These are phyloP conservation scores for Fusarium sulawesiense DNA, from an alignment of 2,329 filamentous ascomycete species.

Conservation along the genomic window DNA sequence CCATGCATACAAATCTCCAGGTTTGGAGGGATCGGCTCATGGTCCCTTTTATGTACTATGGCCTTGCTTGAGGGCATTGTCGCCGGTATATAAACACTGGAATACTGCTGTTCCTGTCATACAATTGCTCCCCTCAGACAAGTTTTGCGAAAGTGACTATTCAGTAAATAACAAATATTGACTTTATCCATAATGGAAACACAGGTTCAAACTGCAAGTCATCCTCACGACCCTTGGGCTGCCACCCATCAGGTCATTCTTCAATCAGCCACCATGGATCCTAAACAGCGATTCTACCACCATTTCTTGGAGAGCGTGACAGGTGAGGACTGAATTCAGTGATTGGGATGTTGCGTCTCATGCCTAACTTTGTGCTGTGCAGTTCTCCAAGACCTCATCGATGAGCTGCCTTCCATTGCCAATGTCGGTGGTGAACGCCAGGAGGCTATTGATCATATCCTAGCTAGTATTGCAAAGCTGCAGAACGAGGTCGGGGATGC, in stretches of 20 bases:
- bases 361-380: conserved; percentile 20
- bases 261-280: conserved; percentile 49
- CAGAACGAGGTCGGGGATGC: conserved; percentile 89
- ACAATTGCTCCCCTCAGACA: not conserved
- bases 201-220: conserved; percentile 35
- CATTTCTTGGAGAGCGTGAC: conserved; percentile 83
- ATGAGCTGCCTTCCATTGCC: conserved; percentile 71
- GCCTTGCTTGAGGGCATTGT: conserved; percentile 2
- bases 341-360: not conserved
- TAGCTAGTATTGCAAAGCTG: conserved; percentile 81
- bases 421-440: conserved; percentile 77
- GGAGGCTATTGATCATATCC: conserved; percentile 82
- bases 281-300: conserved; percentile 84
- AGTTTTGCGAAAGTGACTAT: not conserved
- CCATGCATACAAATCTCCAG: conserved; percentile 21
- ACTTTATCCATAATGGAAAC: conserved; percentile 42
- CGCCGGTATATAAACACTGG: conserved; percentile 15
- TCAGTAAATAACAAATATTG: conserved; percentile 23
- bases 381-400: conserved; percentile 84
- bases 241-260: conserved; percentile 42
- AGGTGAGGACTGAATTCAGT: conserved; percentile 60
- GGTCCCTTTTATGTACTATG: conserved; percentile 3
- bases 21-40: conserved; percentile 13
- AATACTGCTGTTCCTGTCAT: not conserved
- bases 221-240: conserved; percentile 37